Evolutionary conservation across 2,329 filamentous ascomycete genomes (phyloP).

Genomic region (Massarina eburnea): DNA sequence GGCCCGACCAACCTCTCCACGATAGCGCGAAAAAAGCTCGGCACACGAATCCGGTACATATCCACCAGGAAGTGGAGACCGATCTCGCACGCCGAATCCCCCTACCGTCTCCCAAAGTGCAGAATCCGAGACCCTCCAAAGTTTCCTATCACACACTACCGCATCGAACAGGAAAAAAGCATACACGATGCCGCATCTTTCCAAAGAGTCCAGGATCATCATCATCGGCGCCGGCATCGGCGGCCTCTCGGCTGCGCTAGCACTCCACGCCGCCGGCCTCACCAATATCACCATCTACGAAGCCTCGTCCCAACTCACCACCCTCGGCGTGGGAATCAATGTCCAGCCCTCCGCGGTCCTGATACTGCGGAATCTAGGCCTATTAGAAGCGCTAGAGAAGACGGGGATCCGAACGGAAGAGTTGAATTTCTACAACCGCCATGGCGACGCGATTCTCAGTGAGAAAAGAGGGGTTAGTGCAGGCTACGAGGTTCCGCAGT

Average conservation of each 20-base stretch:
- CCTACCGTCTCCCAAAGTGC: no score
- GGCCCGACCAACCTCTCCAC: no score
- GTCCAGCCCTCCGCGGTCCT: conserved; percentile 51
- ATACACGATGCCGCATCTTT: conserved; percentile 25
- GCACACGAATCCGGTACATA: no score
- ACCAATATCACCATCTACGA: conserved; percentile 50
- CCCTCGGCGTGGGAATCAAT: conserved; percentile 51
- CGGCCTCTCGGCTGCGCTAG: conserved; percentile 68
- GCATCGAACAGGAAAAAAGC: no score
- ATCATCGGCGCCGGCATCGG: conserved; percentile 65
- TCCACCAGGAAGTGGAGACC: no score
- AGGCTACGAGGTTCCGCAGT: conserved; percentile 48
- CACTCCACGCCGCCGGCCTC: conserved; percentile 69
- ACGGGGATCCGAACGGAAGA: conserved; percentile 48
- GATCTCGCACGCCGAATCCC: no score
- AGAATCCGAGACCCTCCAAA: no score
- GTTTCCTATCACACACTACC: no score
- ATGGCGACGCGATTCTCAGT: conserved; percentile 47
- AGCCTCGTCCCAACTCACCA: conserved; percentile 44
- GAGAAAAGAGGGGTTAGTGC: conserved; percentile 46
- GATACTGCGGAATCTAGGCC: conserved; percentile 48
- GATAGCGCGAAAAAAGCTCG: no score
- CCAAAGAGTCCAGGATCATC: conserved; percentile 26
- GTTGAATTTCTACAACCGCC: conserved; percentile 49
- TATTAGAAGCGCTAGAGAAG: conserved; percentile 44